phyloP scores from a whole-genome alignment of 805 yeast species.

The Tetrapisispora nanseiensis region DNA sequence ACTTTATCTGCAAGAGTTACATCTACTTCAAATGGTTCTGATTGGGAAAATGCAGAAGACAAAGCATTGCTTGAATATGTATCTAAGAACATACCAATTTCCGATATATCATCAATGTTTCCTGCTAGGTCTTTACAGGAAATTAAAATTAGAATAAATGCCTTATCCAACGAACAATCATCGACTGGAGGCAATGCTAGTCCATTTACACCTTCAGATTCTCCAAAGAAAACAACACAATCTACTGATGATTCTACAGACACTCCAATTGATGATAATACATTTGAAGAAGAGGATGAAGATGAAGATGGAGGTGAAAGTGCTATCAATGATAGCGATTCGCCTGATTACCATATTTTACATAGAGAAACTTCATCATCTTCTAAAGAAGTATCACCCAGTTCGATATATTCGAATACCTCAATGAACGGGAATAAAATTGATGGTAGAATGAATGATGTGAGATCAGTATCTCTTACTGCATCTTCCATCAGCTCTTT shows the following conservation, averaged over 20 bases:
- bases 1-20: background rate
- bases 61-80: slow-evolving; percentile 47
- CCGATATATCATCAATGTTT: slow-evolving; percentile 62
- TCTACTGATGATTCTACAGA: background rate
- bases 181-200: slow-evolving; percentile 8
- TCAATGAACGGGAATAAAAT: background rate
- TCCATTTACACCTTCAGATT: slow-evolving; percentile 12
- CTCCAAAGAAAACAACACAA: slow-evolving; percentile 1
- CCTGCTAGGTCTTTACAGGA: slow-evolving; percentile 70
- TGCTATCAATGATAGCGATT: slow-evolving; percentile 5
- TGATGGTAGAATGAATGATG: background rate
- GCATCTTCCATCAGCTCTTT: slow-evolving; percentile 1
- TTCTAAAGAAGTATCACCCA: slow-evolving; percentile 16
- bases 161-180: slow-evolving; percentile 13
- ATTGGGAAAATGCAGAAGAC: slow-evolving; percentile 60
- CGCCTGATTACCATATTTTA: slow-evolving; percentile 5
- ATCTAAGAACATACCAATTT: slow-evolving; percentile 51
- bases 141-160: slow-evolving; percentile 48
- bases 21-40: background rate
- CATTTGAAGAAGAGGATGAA: slow-evolving; percentile 4
- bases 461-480: background rate
- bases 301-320: slow-evolving; percentile 3
- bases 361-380: slow-evolving; percentile 3
- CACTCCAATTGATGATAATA: slow-evolving; percentile 4
- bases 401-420: slow-evolving; percentile 8